Evolutionary conservation across 2,329 filamentous ascomycete genomes (phyloP).

Genomic region (Colletotrichum somersetense): DNA sequence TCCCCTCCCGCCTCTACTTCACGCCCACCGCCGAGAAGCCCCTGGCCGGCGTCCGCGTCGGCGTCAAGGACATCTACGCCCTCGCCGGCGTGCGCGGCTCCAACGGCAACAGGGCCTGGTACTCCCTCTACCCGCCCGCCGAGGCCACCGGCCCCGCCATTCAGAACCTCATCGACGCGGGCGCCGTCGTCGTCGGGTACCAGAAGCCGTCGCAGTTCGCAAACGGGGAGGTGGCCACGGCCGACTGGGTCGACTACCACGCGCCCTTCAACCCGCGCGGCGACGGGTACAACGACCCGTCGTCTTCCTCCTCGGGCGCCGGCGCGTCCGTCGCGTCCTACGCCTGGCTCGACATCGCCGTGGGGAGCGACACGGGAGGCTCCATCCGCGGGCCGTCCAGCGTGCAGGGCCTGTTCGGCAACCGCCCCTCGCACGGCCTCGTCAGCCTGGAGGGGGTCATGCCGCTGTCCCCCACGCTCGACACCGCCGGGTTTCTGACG

Average conservation of each 20-base stretch:
- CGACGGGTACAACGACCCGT: conserved; percentile 61
- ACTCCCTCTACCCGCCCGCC: conserved; percentile 62
- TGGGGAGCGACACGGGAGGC: conserved; percentile 60
- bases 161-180: conserved; percentile 68
- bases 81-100: conserved; percentile 66
- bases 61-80: conserved; percentile 73
- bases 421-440: conserved; percentile 57
- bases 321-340: conserved; percentile 55
- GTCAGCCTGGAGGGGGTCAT: conserved; percentile 57
- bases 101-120: conserved; percentile 69
- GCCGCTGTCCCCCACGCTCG: conserved; percentile 56
- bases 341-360: conserved; percentile 59
- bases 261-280: conserved; percentile 59
- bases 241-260: conserved; percentile 57
- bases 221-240: conserved; percentile 56
- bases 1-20: conserved; percentile 72
- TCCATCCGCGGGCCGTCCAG: conserved; percentile 61
- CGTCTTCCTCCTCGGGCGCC: conserved; percentile 53
- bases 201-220: conserved; percentile 62
- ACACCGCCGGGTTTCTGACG: conserved; percentile 59
- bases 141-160: conserved; percentile 63
- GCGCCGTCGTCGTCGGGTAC: conserved; percentile 64
- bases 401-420: conserved; percentile 59
- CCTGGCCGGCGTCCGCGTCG: conserved; percentile 70
- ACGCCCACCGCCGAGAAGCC: conserved; percentile 65